Evolutionary conservation across 768 basidiomycete genomes (phyloP).

Genomic region (Dioszegia crocea): DNA sequence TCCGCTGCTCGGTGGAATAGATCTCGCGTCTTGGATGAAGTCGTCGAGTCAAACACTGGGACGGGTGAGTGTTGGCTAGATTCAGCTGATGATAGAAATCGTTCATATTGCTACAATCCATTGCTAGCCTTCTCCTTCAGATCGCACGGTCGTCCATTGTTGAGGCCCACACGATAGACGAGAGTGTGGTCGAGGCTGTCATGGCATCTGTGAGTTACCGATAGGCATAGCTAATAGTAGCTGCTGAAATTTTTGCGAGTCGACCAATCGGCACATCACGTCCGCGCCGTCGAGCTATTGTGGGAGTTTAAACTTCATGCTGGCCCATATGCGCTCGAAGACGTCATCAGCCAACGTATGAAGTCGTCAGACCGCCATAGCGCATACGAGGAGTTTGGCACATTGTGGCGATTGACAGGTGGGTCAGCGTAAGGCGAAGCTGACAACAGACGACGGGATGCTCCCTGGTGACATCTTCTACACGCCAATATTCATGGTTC

Average conservation of each 20-base stretch:
- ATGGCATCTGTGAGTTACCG: conserved; percentile 39
- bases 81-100: conserved; percentile 42
- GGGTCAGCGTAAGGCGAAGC: conserved; percentile 19
- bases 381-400: conserved; percentile 81
- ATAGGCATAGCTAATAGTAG: conserved; percentile 6
- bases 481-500: conserved; percentile 77
- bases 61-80: neutral
- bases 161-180: neutral
- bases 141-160: conserved; percentile 12
- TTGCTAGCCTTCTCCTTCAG: conserved; percentile 57
- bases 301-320: conserved; percentile 57
- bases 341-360: conserved; percentile 63
- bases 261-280: conserved; percentile 67
- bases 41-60: neutral
- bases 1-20: neutral
- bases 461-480: conserved; percentile 78
- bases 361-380: conserved; percentile 54
- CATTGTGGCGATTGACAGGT: conserved; percentile 88
- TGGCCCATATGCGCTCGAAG: conserved; percentile 28
- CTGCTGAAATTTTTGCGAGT: conserved; percentile 70
- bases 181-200: conserved; percentile 13
- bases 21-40: neutral
- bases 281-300: conserved; percentile 71
- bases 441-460: conserved; percentile 62
- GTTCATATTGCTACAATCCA: conserved; percentile 67